A percentile compares a stretch with the other conserved stretches of the same genome.
phyloP scores from a whole-genome alignment of 345 rosid genomes.

The Carallia brachiata region DNA sequence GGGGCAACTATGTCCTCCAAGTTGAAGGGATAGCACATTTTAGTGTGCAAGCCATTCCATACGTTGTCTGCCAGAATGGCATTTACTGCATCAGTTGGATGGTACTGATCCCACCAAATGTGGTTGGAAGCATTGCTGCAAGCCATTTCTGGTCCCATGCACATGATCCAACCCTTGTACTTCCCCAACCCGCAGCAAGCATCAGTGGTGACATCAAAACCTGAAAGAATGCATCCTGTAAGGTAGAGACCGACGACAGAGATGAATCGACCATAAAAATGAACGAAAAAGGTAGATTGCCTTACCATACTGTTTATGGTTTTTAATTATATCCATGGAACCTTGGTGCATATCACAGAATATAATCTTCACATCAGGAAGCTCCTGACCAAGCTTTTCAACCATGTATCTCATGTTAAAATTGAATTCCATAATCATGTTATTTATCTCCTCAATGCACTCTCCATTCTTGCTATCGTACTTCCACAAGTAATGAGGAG shows the following conservation, averaged over 20 bases:
- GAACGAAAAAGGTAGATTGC: background rate
- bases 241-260: too few species aligned
- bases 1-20: constrained; percentile 51
- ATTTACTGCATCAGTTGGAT: constrained; percentile 84
- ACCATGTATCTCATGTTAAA: constrained; percentile 68
- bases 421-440: constrained; percentile 75
- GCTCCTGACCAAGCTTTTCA: constrained; percentile 56
- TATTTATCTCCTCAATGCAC: constrained; percentile 71
- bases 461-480: constrained; percentile 68
- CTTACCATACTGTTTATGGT: constrained; percentile 64
- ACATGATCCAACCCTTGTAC: constrained; percentile 84
- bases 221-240: constrained; percentile 31
- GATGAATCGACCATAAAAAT: background rate
- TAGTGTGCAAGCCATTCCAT: constrained; percentile 72
- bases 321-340: constrained; percentile 77
- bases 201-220: constrained; percentile 65
- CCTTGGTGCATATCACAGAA: constrained; percentile 81
- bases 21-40: constrained; percentile 82
- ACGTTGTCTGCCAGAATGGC: constrained; percentile 86
- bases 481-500: constrained; percentile 80
- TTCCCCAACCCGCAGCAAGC: constrained; percentile 93
- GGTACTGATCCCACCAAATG: constrained; percentile 96
- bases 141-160: constrained; percentile 81
- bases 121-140: constrained; percentile 64
- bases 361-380: constrained; percentile 49